These are phyloP conservation scores for Cladophialophora carrionii DNA, from an alignment of 2,329 filamentous ascomycete genomes.

Conservation along the genomic window DNA sequence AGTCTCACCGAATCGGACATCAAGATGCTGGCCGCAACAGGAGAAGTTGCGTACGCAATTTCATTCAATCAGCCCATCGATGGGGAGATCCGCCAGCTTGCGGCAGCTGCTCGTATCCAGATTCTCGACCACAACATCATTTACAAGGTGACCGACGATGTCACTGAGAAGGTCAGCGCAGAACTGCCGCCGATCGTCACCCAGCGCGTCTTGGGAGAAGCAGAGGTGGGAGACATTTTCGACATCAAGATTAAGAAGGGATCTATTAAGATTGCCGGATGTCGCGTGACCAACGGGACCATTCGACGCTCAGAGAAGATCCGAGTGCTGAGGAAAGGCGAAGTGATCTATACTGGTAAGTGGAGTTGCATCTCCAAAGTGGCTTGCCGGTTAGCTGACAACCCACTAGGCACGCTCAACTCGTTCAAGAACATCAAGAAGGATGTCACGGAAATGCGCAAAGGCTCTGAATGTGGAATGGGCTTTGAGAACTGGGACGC, in stretches of 20 bases:
- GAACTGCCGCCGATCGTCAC: constrained; percentile 69
- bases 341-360: constrained; percentile 81
- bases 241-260: constrained; percentile 75
- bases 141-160: constrained; percentile 56
- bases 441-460: constrained; percentile 84
- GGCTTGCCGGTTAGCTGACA: constrained; percentile 4
- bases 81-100: constrained; percentile 68
- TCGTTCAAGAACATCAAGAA: constrained; percentile 93
- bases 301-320: constrained; percentile 68
- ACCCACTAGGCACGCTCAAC: constrained; percentile 67
- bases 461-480: constrained; percentile 91
- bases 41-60: constrained; percentile 74
- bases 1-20: constrained; percentile 83
- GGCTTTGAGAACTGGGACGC: constrained; percentile 78
- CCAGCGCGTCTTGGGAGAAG: constrained; percentile 79
- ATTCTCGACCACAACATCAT: constrained; percentile 79
- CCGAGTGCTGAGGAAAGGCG: constrained; percentile 70
- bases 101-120: constrained; percentile 70
- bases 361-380: constrained; percentile 33
- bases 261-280: constrained; percentile 79
- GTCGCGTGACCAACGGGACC: constrained; percentile 79
- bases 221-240: constrained; percentile 81
- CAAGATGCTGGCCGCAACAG: constrained; percentile 71
- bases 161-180: constrained; percentile 65
- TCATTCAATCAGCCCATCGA: constrained; percentile 81